phyloP scores from a whole-genome alignment of 257 asterid species.

The Buddleja alternifolia region DNA sequence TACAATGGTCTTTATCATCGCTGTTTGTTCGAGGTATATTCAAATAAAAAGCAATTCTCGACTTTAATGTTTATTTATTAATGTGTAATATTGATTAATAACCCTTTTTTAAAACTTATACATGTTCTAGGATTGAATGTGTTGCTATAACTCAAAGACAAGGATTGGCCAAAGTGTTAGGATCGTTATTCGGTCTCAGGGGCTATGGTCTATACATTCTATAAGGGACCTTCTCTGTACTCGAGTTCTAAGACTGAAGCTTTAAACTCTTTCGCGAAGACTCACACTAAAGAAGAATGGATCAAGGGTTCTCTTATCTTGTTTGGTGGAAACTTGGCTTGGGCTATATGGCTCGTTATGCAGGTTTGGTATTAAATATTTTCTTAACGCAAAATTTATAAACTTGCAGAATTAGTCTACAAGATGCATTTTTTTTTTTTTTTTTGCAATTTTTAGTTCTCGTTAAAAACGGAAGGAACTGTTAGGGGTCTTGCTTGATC shows the following conservation, averaged over 20 bases:
- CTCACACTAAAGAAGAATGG: slow-evolving; percentile 49
- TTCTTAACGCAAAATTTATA: background rate
- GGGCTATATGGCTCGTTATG: slow-evolving; percentile 65
- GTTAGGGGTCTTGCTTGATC: too few species aligned
- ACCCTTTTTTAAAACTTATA: background rate
- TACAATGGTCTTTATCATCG: too few species aligned
- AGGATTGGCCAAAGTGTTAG: slow-evolving; percentile 58
- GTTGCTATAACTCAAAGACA: slow-evolving; percentile 34
- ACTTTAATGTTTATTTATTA: too few species aligned
- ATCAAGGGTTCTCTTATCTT: slow-evolving; percentile 55
- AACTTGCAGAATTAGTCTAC: too few species aligned
- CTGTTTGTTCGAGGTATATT: too few species aligned
- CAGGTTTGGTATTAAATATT: slow-evolving; percentile 43
- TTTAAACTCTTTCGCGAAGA: slow-evolving; percentile 18
- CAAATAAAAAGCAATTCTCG: too few species aligned
- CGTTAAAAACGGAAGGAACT: too few species aligned
- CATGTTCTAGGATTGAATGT: slow-evolving; percentile 49
- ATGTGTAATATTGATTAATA: too few species aligned
- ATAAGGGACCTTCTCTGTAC: slow-evolving; percentile 55
- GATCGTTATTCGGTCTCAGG: slow-evolving; percentile 50
- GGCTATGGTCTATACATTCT: slow-evolving; percentile 58
- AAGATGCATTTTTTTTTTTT: too few species aligned
- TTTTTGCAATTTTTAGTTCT: too few species aligned
- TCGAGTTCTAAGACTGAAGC: slow-evolving; percentile 27
- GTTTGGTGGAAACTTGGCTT: slow-evolving; percentile 41